Conservation (phyloP, 2,329 filamentous ascomycete genomes). For the Colletotrichum eremochloae region DNA sequence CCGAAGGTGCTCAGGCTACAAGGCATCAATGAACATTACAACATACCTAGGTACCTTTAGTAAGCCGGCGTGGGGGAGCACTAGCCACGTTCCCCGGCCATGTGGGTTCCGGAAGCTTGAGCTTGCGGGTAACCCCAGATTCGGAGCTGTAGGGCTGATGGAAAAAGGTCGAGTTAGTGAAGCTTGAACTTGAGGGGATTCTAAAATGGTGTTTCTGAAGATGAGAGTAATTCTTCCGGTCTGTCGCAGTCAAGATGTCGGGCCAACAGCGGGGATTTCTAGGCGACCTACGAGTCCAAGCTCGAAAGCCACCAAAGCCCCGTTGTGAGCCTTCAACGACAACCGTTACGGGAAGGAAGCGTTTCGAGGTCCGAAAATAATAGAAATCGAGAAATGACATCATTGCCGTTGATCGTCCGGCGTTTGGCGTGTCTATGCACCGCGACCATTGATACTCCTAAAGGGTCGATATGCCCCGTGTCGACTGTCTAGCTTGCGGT, state of each 20-base stretch:
- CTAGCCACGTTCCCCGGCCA: conserved; percentile 38
- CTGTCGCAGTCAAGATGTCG: not conserved
- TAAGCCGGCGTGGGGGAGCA: conserved; percentile 7
- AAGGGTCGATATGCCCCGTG: conserved; percentile 18
- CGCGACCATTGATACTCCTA: conserved; percentile 4
- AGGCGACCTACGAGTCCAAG: not conserved
- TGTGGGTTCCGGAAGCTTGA: conserved; percentile 36
- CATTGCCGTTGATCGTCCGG: conserved; percentile 36
- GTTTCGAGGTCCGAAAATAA: conserved; percentile 21
- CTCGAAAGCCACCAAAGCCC: conserved; percentile 1
- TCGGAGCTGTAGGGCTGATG: conserved; percentile 42
- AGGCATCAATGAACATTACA: conserved; percentile 15
- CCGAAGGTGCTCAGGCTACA: conserved; percentile 26
- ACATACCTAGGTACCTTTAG: not conserved
- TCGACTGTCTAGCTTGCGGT: conserved; percentile 5
- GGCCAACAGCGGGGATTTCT: not conserved
- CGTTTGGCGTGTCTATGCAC: conserved; percentile 26
- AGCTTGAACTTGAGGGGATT: conserved; percentile 32
- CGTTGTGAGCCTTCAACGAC: conserved; percentile 26
- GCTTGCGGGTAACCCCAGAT: conserved; percentile 41
- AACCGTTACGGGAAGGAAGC: conserved; percentile 8
- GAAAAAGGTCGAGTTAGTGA: conserved; percentile 31
- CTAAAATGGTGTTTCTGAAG: conserved; percentile 2
- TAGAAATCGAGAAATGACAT: conserved; percentile 34
- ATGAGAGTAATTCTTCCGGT: conserved; percentile 12